These are phyloP conservation scores for Heritiera fomes DNA, from an alignment of 345 rosid genomes.

Conservation along the genomic window DNA sequence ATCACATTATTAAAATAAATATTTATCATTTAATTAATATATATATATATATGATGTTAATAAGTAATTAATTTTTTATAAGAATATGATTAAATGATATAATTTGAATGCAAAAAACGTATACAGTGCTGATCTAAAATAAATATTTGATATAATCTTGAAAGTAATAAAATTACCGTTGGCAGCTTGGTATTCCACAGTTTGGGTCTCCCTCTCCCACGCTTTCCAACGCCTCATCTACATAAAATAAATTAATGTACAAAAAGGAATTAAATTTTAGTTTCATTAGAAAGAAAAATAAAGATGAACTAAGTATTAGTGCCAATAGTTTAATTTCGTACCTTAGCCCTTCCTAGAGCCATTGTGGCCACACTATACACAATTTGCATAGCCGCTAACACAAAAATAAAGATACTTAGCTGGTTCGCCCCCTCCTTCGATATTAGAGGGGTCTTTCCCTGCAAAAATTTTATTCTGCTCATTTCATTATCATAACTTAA, in stretches of 20 bases:
- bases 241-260: background rate
- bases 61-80: too few species aligned
- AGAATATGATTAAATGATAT: too few species aligned
- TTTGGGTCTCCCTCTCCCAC: conserved; percentile 74
- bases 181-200: conserved; percentile 55
- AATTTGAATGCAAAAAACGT: too few species aligned
- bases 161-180: conserved; percentile 44
- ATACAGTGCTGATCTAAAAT: too few species aligned
- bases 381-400: conserved; percentile 70
- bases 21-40: too few species aligned
- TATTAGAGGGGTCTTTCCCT: conserved; percentile 60
- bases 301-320: background rate
- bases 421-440: conserved; percentile 63
- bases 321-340: conserved; percentile 14
- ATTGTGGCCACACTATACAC: conserved; percentile 58
- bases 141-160: too few species aligned
- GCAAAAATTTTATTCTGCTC: background rate
- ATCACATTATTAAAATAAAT: too few species aligned
- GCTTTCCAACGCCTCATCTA: conserved; percentile 74
- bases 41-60: too few species aligned
- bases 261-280: background rate
- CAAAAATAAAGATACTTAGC: conserved; percentile 64
- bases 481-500: background rate
- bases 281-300: background rate
- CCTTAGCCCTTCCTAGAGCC: conserved; percentile 77